Evolutionary conservation across 2,329 filamentous ascomycete species (phyloP).

Genomic region (Ophiostoma australiae): DNA sequence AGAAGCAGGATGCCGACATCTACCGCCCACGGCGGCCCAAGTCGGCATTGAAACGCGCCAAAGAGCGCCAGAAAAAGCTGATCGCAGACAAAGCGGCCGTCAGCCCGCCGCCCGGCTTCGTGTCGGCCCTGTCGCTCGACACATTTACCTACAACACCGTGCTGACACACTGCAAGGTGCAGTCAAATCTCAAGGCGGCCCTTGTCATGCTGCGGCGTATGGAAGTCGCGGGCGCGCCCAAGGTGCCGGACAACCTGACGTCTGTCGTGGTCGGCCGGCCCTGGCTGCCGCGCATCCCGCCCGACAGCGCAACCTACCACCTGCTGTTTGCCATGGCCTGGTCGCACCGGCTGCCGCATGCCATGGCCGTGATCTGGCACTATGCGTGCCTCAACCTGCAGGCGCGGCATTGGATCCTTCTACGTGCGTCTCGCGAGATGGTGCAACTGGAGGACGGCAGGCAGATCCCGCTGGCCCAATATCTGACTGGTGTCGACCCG

Average conservation of each 20-base stretch:
- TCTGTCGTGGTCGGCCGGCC: not conserved
- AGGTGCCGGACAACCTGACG: conserved; percentile 14
- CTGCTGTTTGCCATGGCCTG: conserved; percentile 39
- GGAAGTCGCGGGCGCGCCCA: conserved; percentile 21
- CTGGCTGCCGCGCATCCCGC: conserved; percentile 14
- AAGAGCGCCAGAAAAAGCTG: not conserved
- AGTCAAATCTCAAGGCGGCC: conserved; percentile 28
- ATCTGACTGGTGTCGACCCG: not conserved
- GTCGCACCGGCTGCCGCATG: conserved; percentile 33
- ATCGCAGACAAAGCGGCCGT: not conserved
- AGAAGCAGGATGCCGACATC: conserved; percentile 3
- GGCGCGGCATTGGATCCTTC: conserved; percentile 33
- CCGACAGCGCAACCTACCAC: conserved; percentile 33
- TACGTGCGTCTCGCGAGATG: conserved; percentile 25
- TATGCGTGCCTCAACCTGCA: conserved; percentile 32
- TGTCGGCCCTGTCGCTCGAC: conserved; percentile 30
- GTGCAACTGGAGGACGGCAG: not conserved
- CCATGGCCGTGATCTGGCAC: conserved; percentile 35
- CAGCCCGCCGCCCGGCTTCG: conserved; percentile 17
- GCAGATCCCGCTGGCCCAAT: not conserved
- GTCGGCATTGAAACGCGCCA: not conserved
- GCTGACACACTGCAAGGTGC: conserved; percentile 31
- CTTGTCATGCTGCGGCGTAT: conserved; percentile 31
- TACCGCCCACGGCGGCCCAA: conserved; percentile 9
- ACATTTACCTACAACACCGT: conserved; percentile 36